These are phyloP conservation scores for Leccinum subgranulosum DNA, from an alignment of 768 basidiomycete genomes.

Conservation along the genomic window DNA sequence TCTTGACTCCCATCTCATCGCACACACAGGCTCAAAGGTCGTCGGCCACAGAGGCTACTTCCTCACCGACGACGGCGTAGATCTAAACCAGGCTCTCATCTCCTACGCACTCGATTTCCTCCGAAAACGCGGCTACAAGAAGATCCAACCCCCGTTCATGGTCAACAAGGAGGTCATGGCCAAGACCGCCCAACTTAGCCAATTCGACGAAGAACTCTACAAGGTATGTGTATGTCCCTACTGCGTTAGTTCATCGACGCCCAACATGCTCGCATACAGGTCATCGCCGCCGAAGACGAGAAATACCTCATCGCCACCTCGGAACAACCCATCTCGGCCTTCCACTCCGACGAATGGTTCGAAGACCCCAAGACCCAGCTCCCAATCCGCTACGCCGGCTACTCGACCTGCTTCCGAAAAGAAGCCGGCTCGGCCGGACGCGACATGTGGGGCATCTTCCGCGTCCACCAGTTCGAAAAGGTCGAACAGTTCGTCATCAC, in stretches of 20 bases:
- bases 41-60: conserved; percentile 96
- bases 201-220: conserved; percentile 98
- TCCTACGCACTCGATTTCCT: conserved; percentile 94
- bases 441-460: conserved; percentile 99
- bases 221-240: conserved; percentile 59
- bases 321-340: conserved; percentile 97
- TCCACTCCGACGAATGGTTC: conserved; percentile 97
- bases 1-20: conserved; percentile 1
- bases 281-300: conserved; percentile 87
- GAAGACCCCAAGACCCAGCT: conserved; percentile 88
- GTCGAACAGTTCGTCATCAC: conserved; percentile 97
- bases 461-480: conserved; percentile 99
- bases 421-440: conserved; percentile 97
- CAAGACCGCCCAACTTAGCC: conserved; percentile 96
- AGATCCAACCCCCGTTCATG: conserved; percentile 96
- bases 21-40: conserved; percentile 73
- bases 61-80: conserved; percentile 92
- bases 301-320: conserved; percentile 99
- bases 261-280: conserved; percentile 37
- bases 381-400: conserved; percentile 86
- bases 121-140: conserved; percentile 78
- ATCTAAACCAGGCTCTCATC: conserved; percentile 95
- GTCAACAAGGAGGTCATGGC: conserved; percentile 98
- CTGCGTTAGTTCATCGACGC: background rate
- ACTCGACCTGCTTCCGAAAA: conserved; percentile 97